Evolutionary conservation across 192 early-diverging fungal genomes (phyloP).

Genomic region (Coemansia sp.): DNA sequence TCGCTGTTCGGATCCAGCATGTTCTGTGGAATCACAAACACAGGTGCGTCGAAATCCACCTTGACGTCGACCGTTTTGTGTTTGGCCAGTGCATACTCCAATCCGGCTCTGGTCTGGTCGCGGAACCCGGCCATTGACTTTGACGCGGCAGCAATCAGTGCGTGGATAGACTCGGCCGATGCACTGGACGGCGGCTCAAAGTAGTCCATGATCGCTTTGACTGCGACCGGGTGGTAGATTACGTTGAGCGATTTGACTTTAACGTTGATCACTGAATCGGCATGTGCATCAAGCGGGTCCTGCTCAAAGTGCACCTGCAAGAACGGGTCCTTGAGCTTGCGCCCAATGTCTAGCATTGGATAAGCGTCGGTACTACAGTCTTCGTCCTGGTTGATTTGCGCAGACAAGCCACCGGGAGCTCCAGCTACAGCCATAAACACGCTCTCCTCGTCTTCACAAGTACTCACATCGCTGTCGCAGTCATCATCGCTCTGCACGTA

Average conservation of each 20-base stretch:
- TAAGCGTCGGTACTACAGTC: background rate
- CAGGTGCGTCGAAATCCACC: slow-evolving; percentile 96
- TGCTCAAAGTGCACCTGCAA: slow-evolving; percentile 69
- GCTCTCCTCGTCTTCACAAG: slow-evolving; percentile 4
- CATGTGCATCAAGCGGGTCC: slow-evolving; percentile 85
- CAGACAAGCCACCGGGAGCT: slow-evolving; percentile 20
- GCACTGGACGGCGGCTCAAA: slow-evolving; percentile 78
- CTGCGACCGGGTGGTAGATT: slow-evolving; percentile 78
- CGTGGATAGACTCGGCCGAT: slow-evolving; percentile 69
- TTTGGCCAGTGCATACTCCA: slow-evolving; percentile 81
- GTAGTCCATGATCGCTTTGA: slow-evolving; percentile 75
- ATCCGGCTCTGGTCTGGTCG: slow-evolving; percentile 81
- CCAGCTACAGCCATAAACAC: slow-evolving; percentile 23
- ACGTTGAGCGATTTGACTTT: slow-evolving; percentile 88
- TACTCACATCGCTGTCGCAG: background rate
- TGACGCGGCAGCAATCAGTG: slow-evolving; percentile 74
- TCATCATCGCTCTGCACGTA: slow-evolving; percentile 46
- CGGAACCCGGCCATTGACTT: slow-evolving; percentile 84
- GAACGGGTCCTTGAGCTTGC: slow-evolving; percentile 45
- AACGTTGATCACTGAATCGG: slow-evolving; percentile 80
- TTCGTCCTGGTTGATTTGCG: background rate
- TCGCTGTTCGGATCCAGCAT: slow-evolving; percentile 56
- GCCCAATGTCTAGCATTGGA: slow-evolving; percentile 4
- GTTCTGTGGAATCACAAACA: slow-evolving; percentile 85
- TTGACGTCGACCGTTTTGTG: slow-evolving; percentile 89